Evolutionary conservation across 495 filamentous ascomycete genomes (phyloP).

Genomic region (Trichoderma reesei): DNA sequence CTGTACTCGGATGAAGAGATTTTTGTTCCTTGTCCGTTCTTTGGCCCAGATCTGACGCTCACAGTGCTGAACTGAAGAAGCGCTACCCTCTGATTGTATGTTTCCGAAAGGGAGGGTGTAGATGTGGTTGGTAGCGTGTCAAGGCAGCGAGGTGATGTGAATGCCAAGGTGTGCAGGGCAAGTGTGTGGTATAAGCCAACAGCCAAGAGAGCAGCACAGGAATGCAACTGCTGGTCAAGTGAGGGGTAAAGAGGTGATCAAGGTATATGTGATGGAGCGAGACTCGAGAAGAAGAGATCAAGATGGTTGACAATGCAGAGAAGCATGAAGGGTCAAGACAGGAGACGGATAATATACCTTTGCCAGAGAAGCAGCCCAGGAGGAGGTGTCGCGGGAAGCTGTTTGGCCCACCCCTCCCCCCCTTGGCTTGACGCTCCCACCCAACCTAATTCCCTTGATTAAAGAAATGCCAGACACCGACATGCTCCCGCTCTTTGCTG

Average conservation of each 20-base stretch:
- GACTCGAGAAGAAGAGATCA: no score
- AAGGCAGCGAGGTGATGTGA: not conserved
- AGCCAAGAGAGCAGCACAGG: not conserved
- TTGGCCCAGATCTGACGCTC: not conserved
- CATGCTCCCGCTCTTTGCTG: not conserved
- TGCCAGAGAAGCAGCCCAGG: no score
- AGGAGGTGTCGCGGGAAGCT: no score
- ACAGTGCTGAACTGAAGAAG: not conserved
- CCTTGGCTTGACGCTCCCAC: no score
- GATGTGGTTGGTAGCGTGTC: not conserved
- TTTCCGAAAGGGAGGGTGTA: not conserved
- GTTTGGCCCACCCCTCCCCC: no score
- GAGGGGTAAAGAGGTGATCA: no score
- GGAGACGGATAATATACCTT: no score
- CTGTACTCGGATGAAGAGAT: not conserved
- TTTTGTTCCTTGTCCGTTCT: not conserved
- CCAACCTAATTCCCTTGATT: no score
- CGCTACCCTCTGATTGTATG: not conserved
- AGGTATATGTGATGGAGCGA: no score
- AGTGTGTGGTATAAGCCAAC: constrained; percentile 1
- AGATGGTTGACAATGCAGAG: no score
- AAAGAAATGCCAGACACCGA: not conserved
- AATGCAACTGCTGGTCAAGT: not conserved
- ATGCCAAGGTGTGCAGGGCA: not conserved
- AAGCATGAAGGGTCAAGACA: no score